A percentile compares a stretch with the other conserved stretches of the same genome.
phyloP scores from a whole-genome alignment of 306 rosid species.

The Dalbergia cochinchinensis region DNA sequence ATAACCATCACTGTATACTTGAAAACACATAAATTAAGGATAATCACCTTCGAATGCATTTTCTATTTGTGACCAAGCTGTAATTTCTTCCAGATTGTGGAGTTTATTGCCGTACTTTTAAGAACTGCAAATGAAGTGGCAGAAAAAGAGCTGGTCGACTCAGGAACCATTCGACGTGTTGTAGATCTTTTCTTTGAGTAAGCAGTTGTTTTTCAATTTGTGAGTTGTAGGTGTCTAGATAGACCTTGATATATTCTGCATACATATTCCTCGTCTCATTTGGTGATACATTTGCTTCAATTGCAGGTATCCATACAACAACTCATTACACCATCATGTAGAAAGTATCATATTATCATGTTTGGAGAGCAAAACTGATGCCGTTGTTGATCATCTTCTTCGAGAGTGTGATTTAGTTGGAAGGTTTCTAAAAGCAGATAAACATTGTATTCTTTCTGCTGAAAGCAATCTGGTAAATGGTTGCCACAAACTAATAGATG shows the following conservation, averaged over 20 bases:
- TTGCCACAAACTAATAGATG: slow-evolving; percentile 39
- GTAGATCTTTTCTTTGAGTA: slow-evolving; percentile 98
- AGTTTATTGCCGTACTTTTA: slow-evolving; percentile 90
- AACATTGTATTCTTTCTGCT: slow-evolving; percentile 67
- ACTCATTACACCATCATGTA: slow-evolving; percentile 84
- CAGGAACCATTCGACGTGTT: slow-evolving; percentile 85
- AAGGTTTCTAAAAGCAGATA: slow-evolving; percentile 77
- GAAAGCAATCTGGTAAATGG: slow-evolving; percentile 68
- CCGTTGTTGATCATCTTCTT: slow-evolving; percentile 79
- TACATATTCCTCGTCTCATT: slow-evolving; percentile 19
- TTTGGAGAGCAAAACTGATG: slow-evolving; percentile 86
- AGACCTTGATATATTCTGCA: slow-evolving; percentile 30
- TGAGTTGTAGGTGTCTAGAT: slow-evolving; percentile 12
- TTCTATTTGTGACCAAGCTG: slow-evolving; percentile 25
- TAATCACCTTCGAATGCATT: slow-evolving; percentile 24
- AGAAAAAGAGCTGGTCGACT: slow-evolving; percentile 83
- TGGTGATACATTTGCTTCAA: slow-evolving; percentile 18
- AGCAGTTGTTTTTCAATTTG: slow-evolving; percentile 42
- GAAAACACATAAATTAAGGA: too few species aligned
- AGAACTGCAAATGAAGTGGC: slow-evolving; percentile 82
- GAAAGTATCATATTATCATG: slow-evolving; percentile 83
- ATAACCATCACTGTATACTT: slow-evolving; percentile 16
- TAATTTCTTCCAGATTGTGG: slow-evolving; percentile 75
- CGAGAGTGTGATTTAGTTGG: slow-evolving; percentile 87
- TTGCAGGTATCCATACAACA: slow-evolving; percentile 92